A percentile compares a stretch with the other conserved stretches of the same genome.
phyloP scores from a whole-genome alignment of 202 grass and related monocot species.

The Musa balbisiana region DNA sequence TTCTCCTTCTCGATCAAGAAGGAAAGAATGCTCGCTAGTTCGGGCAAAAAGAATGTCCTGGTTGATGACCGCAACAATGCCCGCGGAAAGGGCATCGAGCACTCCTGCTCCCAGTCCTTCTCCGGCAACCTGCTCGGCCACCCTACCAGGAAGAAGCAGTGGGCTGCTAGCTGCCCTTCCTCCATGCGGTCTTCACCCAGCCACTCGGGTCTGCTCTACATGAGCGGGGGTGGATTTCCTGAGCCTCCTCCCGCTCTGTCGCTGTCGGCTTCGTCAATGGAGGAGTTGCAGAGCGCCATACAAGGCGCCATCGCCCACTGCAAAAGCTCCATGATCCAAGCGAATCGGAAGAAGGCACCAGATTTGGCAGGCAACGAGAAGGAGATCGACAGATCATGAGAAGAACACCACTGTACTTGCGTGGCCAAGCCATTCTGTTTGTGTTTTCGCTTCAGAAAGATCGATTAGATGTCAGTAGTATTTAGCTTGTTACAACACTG shows the following conservation, averaged over 20 bases:
- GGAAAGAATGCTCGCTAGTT: too few species aligned
- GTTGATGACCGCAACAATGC: conserved; percentile 22
- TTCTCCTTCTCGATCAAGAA: too few species aligned
- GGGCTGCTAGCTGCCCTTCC: conserved; percentile 85
- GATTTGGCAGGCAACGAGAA: neutral
- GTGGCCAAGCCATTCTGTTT: too few species aligned
- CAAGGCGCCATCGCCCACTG: conserved; percentile 97
- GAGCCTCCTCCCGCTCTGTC: conserved; percentile 29
- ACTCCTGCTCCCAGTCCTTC: conserved; percentile 77
- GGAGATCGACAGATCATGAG: neutral
- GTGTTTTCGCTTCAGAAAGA: too few species aligned
- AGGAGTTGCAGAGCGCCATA: conserved; percentile 93
- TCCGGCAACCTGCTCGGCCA: conserved; percentile 83
- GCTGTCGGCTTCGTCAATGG: conserved; percentile 66
- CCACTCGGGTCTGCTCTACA: conserved; percentile 75
- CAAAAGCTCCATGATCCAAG: conserved; percentile 66
- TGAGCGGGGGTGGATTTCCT: conserved; percentile 42
- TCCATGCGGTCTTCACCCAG: conserved; percentile 95
- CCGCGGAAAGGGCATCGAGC: conserved; percentile 20
- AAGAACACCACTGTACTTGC: neutral
- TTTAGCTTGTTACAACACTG: too few species aligned
- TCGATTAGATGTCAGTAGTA: too few species aligned
- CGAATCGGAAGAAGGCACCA: neutral
- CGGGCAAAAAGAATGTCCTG: neutral
- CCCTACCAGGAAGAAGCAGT: conserved; percentile 43